A percentile compares a stretch with the other conserved stretches of the same genome.
phyloP scores from a whole-genome alignment of 2,329 filamentous ascomycete genomes.

The Dendrostoma leiphaemia region DNA sequence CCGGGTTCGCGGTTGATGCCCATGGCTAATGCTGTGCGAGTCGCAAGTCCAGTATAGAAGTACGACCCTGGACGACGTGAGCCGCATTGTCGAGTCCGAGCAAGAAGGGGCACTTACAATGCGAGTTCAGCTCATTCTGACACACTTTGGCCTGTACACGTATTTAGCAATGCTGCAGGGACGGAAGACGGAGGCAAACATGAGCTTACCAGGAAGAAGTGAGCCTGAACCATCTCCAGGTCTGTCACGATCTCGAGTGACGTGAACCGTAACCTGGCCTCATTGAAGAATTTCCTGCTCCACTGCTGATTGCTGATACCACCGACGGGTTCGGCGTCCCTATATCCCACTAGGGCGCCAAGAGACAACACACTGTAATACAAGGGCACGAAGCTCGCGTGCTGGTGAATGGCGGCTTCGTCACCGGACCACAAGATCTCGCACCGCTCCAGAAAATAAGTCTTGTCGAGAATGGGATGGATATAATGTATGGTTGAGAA shows the following conservation, averaged over 20 bases:
- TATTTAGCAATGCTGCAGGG: neutral
- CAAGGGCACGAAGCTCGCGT: slow-evolving; percentile 40
- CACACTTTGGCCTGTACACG: slow-evolving; percentile 41
- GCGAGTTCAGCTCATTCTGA: slow-evolving; percentile 47
- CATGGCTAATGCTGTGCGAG: slow-evolving; percentile 44
- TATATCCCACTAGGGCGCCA: slow-evolving; percentile 42
- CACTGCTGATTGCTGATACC: slow-evolving; percentile 43
- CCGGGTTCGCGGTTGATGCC: slow-evolving; percentile 43
- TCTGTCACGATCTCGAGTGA: slow-evolving; percentile 41
- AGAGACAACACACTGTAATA: slow-evolving; percentile 46
- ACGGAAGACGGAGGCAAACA: neutral
- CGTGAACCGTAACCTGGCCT: slow-evolving; percentile 37
- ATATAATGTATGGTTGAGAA: slow-evolving; percentile 45
- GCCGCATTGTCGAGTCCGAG: no score
- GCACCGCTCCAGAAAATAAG: slow-evolving; percentile 39
- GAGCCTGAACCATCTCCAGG: slow-evolving; percentile 45
- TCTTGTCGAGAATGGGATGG: slow-evolving; percentile 34
- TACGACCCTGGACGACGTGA: slow-evolving; percentile 33
- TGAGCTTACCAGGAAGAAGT: slow-evolving; percentile 41
- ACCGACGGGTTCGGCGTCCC: slow-evolving; percentile 41
- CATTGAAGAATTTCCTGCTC: slow-evolving; percentile 44
- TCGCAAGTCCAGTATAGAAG: slow-evolving; percentile 46
- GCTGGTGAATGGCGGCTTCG: slow-evolving; percentile 23
- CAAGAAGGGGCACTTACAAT: slow-evolving; percentile 31
- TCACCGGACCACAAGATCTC: slow-evolving; percentile 39